Evolutionary conservation across 1,284 basidiomycete genomes (phyloP).

Genomic region (Thelephora terrestris): DNA sequence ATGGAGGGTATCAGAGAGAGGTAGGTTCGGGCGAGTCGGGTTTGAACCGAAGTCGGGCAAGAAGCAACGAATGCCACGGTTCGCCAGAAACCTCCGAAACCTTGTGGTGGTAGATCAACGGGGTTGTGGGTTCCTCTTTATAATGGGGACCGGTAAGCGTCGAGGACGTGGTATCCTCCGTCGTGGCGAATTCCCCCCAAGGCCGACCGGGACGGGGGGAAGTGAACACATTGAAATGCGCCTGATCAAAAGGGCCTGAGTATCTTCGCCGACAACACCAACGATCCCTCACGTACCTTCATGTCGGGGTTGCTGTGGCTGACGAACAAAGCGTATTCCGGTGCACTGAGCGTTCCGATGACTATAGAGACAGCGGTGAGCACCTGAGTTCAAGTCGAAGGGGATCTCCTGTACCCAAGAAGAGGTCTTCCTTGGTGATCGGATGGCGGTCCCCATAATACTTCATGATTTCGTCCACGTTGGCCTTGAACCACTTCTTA

Average conservation of each 20-base stretch:
- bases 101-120: constrained; percentile 34
- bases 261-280: not conserved
- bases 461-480: constrained; percentile 53
- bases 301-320: constrained; percentile 60
- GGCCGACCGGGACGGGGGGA: constrained; percentile 37
- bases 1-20: constrained; percentile 24
- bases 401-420: constrained; percentile 34
- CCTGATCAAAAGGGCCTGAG: constrained; percentile 18
- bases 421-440: constrained; percentile 60
- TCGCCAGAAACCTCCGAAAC: constrained; percentile 30
- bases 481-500: constrained; percentile 61
- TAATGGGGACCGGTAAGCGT: constrained; percentile 28
- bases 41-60: constrained; percentile 46
- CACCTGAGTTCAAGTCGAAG: not conserved
- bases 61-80: constrained; percentile 35
- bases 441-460: constrained; percentile 42
- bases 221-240: constrained; percentile 58
- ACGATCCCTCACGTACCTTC: constrained; percentile 28
- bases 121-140: constrained; percentile 27
- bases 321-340: constrained; percentile 60
- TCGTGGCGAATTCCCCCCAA: constrained; percentile 60
- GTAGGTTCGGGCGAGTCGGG: constrained; percentile 46
- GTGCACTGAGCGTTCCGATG: constrained; percentile 56
- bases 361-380: constrained; percentile 30
- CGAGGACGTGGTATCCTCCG: constrained; percentile 27